Percentiles rank a stretch among this genome's conserved stretches.
Conservation (phyloP, 805 yeast species). For the Soucietia sequanensis region DNA sequence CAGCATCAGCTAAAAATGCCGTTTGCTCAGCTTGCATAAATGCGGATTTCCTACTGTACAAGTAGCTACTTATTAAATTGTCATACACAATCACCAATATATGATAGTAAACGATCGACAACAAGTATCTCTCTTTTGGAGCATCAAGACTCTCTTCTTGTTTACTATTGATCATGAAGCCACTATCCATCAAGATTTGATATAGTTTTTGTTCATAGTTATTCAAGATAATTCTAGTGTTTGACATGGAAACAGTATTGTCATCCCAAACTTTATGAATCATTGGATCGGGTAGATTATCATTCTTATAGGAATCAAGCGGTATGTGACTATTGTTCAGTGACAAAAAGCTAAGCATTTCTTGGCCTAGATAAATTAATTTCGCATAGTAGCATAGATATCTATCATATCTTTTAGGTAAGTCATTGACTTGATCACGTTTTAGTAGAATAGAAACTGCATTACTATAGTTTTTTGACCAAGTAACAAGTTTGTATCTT, state of each 20-base stretch:
- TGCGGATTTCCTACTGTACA: slow-evolving; percentile 8
- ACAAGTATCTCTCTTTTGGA: slow-evolving; percentile 37
- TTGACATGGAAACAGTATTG: slow-evolving; percentile 11
- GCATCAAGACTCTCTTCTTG: slow-evolving; percentile 8
- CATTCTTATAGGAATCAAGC: no score
- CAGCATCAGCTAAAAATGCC: slow-evolving; percentile 9
- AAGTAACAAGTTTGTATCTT: slow-evolving; percentile 47
- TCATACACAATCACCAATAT: slow-evolving; percentile 52
- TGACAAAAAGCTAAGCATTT: slow-evolving; percentile 40
- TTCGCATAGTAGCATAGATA: slow-evolving; percentile 46
- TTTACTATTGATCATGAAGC: slow-evolving; percentile 24
- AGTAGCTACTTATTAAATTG: slow-evolving; percentile 40
- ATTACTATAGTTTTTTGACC: slow-evolving; percentile 45
- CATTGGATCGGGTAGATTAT: neutral
- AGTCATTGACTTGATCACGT: slow-evolving; percentile 10
- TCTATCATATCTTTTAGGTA: slow-evolving; percentile 35
- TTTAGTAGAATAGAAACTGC: slow-evolving; percentile 18
- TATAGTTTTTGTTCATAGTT: slow-evolving; percentile 42
- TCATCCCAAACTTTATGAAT: slow-evolving; percentile 5
- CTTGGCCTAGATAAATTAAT: slow-evolving; percentile 50
- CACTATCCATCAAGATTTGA: slow-evolving; percentile 39
- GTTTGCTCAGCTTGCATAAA: slow-evolving; percentile 2
- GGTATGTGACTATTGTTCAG: slow-evolving; percentile 18
- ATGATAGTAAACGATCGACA: slow-evolving; percentile 50
- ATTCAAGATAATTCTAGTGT: slow-evolving; percentile 26